These are phyloP conservation scores for Podospora sp. DNA, from an alignment of 495 filamentous ascomycete genomes.

Conservation along the genomic window DNA sequence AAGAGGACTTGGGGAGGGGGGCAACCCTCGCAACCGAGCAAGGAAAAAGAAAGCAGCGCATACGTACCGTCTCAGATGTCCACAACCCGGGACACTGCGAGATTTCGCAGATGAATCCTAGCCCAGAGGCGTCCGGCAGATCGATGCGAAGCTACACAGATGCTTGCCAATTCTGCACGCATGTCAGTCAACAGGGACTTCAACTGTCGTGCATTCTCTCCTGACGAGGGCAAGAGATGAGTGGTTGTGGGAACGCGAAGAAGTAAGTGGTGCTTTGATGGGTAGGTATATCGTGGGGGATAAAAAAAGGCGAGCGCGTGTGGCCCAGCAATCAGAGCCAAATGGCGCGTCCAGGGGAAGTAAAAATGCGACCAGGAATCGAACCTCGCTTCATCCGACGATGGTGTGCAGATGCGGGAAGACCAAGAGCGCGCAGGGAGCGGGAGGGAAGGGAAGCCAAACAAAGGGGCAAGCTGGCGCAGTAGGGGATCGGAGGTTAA, in stretches of 20 bases:
- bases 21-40: constrained; percentile 1
- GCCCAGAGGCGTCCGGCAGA: constrained; percentile 15
- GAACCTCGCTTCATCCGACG: constrained; percentile 8
- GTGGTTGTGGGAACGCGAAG: neutral
- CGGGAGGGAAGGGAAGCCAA: constrained; percentile 32
- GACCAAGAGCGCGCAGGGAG: constrained; percentile 19
- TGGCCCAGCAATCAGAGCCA: neutral
- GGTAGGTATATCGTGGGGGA: neutral
- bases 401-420: constrained; percentile 32
- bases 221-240: neutral
- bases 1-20: constrained; percentile 21
- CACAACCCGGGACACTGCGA: constrained; percentile 1
- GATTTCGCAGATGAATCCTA: constrained; percentile 12
- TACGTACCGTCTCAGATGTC: constrained; percentile 29
- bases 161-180: constrained; percentile 8
- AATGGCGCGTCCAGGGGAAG: neutral
- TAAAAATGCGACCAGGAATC: neutral
- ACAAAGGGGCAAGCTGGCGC: constrained; percentile 18
- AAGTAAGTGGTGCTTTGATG: constrained; percentile 1
- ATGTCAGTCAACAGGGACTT: constrained; percentile 7
- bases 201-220: neutral
- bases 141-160: neutral
- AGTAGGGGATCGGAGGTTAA: constrained; percentile 20
- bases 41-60: constrained; percentile 24
- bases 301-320: constrained; percentile 6